Percentiles rank a stretch among this genome's conserved stretches.
These are phyloP conservation scores for Lycium ferocissimum DNA, from an alignment of 257 asterid species.

Conservation along the genomic window DNA sequence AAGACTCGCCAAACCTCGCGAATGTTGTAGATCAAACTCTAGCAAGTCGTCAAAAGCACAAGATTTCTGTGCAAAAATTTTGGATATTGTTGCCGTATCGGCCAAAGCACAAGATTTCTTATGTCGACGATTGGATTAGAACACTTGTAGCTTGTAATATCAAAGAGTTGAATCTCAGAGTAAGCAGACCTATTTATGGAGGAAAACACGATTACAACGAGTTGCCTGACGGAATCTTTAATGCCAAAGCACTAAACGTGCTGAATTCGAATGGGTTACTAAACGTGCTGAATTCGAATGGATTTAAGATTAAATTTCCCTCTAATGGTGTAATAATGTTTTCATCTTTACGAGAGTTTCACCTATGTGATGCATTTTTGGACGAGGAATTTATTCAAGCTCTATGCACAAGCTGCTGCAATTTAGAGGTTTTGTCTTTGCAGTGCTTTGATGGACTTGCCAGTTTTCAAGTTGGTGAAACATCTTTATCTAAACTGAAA, in stretches of 20 bases:
- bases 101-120: neutral
- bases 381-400: neutral
- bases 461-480: neutral
- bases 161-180: neutral
- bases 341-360: neutral
- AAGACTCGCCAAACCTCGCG: neutral
- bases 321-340: neutral
- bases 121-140: neutral
- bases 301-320: slow-evolving; percentile 10
- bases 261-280: slow-evolving; percentile 18
- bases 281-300: neutral
- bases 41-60: neutral
- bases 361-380: neutral
- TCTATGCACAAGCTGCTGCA: neutral
- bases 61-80: neutral
- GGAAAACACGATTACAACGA: neutral
- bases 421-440: neutral
- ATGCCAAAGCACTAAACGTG: neutral
- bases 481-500: neutral
- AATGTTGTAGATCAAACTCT: neutral
- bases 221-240: neutral
- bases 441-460: neutral
- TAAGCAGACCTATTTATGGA: neutral
- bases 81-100: neutral
- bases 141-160: neutral